phyloP scores from a whole-genome alignment of 2,329 filamentous ascomycete species.

The Metarhizium brunneum region DNA sequence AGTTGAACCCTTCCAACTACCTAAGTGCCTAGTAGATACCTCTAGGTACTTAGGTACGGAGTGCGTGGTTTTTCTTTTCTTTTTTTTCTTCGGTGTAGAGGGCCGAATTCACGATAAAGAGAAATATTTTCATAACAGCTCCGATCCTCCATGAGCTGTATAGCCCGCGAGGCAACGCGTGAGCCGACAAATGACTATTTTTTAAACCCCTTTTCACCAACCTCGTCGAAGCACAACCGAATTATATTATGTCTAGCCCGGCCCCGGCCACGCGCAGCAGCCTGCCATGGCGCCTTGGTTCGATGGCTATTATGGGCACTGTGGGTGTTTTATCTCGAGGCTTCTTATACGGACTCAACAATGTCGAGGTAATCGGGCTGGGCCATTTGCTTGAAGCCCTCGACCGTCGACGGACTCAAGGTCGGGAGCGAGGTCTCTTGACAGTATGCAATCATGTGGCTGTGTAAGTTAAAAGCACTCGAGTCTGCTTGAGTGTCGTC shows the following conservation, averaged over 20 bases:
- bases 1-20: too few relatives aligned
- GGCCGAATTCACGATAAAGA: too few relatives aligned
- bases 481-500: not conserved
- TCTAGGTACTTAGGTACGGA: too few relatives aligned
- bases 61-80: too few relatives aligned
- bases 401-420: constrained; percentile 58
- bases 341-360: constrained; percentile 69
- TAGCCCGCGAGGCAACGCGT: constrained; percentile 1
- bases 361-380: constrained; percentile 67
- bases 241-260: constrained; percentile 11
- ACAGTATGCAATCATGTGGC: constrained; percentile 49
- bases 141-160: not conserved
- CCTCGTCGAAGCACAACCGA: not conserved
- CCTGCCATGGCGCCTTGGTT: constrained; percentile 62
- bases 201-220: not conserved
- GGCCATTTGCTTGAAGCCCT: constrained; percentile 66
- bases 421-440: constrained; percentile 66
- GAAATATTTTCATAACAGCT: too few relatives aligned
- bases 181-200: too few relatives aligned
- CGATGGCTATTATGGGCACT: constrained; percentile 64
- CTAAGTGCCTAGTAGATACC: too few relatives aligned
- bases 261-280: constrained; percentile 37
- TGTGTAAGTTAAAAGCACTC: constrained; percentile 18
- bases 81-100: too few relatives aligned
- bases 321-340: constrained; percentile 61